These are phyloP conservation scores for Luvunga scandens DNA, from an alignment of 345 rosid species.

Conservation along the genomic window DNA sequence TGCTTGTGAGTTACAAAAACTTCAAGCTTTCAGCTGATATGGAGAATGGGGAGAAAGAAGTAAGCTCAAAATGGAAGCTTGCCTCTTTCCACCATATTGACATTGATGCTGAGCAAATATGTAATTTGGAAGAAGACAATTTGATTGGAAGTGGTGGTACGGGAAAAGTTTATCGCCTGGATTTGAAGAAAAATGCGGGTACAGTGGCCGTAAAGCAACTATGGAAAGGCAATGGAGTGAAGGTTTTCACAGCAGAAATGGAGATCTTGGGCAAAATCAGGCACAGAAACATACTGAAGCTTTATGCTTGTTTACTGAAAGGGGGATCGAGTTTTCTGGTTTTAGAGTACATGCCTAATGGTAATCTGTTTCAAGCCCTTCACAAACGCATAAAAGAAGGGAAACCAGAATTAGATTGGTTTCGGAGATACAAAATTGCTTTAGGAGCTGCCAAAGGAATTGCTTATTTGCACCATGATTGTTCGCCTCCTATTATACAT, in stretches of 20 bases:
- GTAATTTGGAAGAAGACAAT: slow-evolving; percentile 55
- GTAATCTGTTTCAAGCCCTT: slow-evolving; percentile 70
- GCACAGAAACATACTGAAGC: slow-evolving; percentile 76
- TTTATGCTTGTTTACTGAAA: slow-evolving; percentile 63
- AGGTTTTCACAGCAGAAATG: slow-evolving; percentile 65
- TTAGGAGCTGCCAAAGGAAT: slow-evolving; percentile 85
- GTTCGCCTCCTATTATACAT: slow-evolving; percentile 73
- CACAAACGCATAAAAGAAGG: slow-evolving; percentile 48
- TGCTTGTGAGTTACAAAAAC: slow-evolving; percentile 49
- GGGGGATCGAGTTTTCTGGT: slow-evolving; percentile 69
- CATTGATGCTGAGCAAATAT: slow-evolving; percentile 71
- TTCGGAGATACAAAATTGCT: slow-evolving; percentile 63
- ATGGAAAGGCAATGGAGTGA: slow-evolving; percentile 51
- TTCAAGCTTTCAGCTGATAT: slow-evolving; percentile 34
- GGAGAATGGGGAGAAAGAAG: slow-evolving; percentile 29
- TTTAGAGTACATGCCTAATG: slow-evolving; percentile 80
- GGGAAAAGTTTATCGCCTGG: slow-evolving; percentile 79
- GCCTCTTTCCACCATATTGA: slow-evolving; percentile 67
- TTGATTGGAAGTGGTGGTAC: slow-evolving; percentile 83
- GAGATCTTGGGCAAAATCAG: slow-evolving; percentile 77
- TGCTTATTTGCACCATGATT: slow-evolving; percentile 84
- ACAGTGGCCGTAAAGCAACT: slow-evolving; percentile 81
- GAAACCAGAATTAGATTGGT: slow-evolving; percentile 61
- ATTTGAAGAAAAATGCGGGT: slow-evolving; percentile 55
- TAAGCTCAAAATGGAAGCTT: slow-evolving; percentile 48